These are phyloP conservation scores for Bromus sterilis DNA, from an alignment of 176 grass and related monocot genomes.

Conservation along the genomic window DNA sequence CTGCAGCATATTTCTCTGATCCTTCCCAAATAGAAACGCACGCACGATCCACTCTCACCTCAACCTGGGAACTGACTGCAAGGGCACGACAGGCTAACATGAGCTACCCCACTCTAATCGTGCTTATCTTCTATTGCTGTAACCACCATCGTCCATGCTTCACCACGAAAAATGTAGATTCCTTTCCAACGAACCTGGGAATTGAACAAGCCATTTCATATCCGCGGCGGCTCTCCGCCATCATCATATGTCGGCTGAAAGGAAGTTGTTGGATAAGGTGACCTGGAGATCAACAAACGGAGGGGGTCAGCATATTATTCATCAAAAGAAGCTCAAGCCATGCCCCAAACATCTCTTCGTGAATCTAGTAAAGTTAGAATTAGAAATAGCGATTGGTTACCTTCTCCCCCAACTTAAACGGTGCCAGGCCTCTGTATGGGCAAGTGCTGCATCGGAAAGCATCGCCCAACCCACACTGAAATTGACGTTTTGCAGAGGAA, in stretches of 20 bases:
- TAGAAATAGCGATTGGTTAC: slow-evolving; percentile 1
- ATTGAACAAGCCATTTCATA: background rate
- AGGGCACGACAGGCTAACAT: background rate
- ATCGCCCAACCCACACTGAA: slow-evolving; percentile 83
- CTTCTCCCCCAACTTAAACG: slow-evolving; percentile 84
- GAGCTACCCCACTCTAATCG: background rate
- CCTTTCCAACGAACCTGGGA: slow-evolving; percentile 7
- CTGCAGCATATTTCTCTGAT: background rate
- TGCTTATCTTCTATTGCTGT: too few relatives aligned
- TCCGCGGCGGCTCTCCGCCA: background rate
- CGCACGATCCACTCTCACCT: background rate
- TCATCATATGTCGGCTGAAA: slow-evolving; percentile 49
- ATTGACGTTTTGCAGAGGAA: background rate
- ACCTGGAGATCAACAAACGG: slow-evolving; percentile 14
- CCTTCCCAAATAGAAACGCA: background rate
- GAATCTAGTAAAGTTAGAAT: background rate
- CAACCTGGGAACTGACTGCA: background rate
- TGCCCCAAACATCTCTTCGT: background rate
- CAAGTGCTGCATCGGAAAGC: slow-evolving; percentile 76
- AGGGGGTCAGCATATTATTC: background rate
- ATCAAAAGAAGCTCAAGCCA: background rate
- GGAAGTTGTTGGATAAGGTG: slow-evolving; percentile 42
- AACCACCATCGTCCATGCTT: too few relatives aligned
- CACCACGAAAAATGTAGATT: background rate
- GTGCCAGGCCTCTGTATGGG: slow-evolving; percentile 67